Base-by-base conservation (phyloP, 2,329 filamentous ascomycete genomes). In the Coniochaeta sp. region DNA sequence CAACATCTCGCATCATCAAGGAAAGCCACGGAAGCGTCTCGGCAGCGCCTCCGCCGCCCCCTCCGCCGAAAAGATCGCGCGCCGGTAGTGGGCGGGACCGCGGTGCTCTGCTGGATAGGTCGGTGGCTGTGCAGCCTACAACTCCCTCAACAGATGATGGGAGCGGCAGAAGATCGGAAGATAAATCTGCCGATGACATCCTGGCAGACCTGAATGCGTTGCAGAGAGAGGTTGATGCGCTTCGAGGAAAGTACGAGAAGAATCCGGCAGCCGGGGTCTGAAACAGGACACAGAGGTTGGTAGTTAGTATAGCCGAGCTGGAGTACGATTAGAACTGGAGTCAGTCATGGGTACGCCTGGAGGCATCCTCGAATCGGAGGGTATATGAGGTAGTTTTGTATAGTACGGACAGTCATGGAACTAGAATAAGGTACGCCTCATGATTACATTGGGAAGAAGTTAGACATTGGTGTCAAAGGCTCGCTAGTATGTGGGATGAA, bases 161-260 rank as follows among this genome's bases (percentile, higher is more conserved):
- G 62, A 65, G 57, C 60, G 63, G 36, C 65, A 61, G 63, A 10
- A 60, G 60, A 44, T 52, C 70, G 34, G 61, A 70, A 32, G 66
- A 77, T 34, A 61, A 66, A 19, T 62, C 75, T 10, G 73, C 75
- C 58, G 74, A 73, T 47, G 83, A 89, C 68, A 90, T 93, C 61
- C 72, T 93, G 65, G 88, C 88, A 1, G 89, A 93, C 70, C 73
- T 93, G 59, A 82, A 84, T 55, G 85, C 86, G 24, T 73, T 93
- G 63, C 89, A 91, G 73, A 82, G 82, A 68, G 90, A 93, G 68
- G 89, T 93, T 42, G 89, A 93, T 73, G 88, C 84, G 4, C 68
- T 89, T 52, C 76, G 82, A 66, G 78, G 74, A 8, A 74, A 73
- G 64, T 74, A 73, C 54, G 71, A 69, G 38, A 70, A 67, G 47